Conservation (phyloP, 257 asterid species). For the Lycium ferocissimum region DNA sequence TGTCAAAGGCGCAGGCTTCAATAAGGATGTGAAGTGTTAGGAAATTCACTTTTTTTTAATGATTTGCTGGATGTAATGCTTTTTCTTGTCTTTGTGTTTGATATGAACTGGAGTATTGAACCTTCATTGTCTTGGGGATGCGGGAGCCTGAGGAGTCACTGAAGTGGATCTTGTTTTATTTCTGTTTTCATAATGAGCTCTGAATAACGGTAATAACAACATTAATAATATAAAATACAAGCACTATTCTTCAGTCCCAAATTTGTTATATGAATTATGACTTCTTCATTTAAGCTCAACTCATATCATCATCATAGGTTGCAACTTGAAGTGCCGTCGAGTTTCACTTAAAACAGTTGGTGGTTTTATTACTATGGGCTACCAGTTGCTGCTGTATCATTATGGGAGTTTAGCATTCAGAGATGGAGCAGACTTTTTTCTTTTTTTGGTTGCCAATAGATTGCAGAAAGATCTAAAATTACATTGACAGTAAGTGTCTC, state of each 20-base stretch:
- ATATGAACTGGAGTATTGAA: neutral
- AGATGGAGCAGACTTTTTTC: neutral
- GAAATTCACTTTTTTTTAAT: slow-evolving; percentile 21
- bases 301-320: neutral
- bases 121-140: neutral
- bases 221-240: neutral
- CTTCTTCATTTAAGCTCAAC: neutral
- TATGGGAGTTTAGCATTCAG: neutral
- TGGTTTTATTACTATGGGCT: neutral
- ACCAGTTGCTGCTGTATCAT: neutral
- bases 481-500: neutral
- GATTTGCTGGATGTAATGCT: slow-evolving; percentile 5
- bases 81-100: neutral
- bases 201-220: neutral
- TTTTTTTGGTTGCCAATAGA: neutral
- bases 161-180: neutral
- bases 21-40: neutral
- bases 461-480: neutral
- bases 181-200: neutral
- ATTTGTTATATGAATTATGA: neutral
- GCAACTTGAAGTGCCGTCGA: neutral
- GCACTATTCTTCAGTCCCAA: neutral
- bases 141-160: neutral
- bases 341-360: neutral
- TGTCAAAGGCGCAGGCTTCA: slow-evolving; percentile 9